Conservation (phyloP, 805 yeast species). For the Clavispora asparagi region DNA sequence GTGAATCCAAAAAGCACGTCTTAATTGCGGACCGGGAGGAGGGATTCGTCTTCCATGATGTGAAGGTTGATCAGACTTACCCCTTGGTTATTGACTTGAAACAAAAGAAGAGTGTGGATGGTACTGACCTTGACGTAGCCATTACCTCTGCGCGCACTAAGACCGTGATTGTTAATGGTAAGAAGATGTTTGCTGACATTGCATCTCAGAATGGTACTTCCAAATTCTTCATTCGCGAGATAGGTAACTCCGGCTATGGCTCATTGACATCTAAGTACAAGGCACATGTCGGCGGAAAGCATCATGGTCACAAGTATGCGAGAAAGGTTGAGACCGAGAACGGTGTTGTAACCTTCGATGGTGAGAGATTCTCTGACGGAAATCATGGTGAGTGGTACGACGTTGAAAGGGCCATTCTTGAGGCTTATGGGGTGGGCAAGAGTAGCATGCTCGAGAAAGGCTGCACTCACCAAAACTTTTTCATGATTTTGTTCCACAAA, state of each 20-base stretch:
- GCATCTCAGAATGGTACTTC: conserved; percentile 44
- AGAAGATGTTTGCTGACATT: conserved; percentile 17
- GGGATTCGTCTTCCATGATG: conserved; percentile 7
- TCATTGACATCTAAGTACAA: conserved; percentile 27
- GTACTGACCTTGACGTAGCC: conserved; percentile 22
- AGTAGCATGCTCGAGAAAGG: no score
- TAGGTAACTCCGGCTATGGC: conserved; percentile 46
- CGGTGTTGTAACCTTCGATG: conserved; percentile 22
- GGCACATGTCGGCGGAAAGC: conserved; percentile 15
- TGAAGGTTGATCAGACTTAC: conserved; percentile 17
- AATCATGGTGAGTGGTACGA: conserved; percentile 6
- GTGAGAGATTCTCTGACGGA: neutral
- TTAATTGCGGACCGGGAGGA: conserved; percentile 18
- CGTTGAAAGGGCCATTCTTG: conserved; percentile 5
- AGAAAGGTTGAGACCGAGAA: conserved; percentile 31
- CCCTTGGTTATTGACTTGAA: conserved; percentile 25
- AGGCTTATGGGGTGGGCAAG: neutral
- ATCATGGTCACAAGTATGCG: conserved; percentile 15
- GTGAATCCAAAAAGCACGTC: conserved; percentile 16
- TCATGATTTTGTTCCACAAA: neutral
- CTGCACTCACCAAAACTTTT: neutral
- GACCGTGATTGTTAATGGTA: conserved; percentile 15
- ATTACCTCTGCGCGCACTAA: conserved; percentile 17
- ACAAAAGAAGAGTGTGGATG: conserved; percentile 13
- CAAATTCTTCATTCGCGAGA: conserved; percentile 34